Evolutionary conservation across 2,329 filamentous ascomycete species (phyloP).

Genomic region (Pseudogymnoascus destructans): DNA sequence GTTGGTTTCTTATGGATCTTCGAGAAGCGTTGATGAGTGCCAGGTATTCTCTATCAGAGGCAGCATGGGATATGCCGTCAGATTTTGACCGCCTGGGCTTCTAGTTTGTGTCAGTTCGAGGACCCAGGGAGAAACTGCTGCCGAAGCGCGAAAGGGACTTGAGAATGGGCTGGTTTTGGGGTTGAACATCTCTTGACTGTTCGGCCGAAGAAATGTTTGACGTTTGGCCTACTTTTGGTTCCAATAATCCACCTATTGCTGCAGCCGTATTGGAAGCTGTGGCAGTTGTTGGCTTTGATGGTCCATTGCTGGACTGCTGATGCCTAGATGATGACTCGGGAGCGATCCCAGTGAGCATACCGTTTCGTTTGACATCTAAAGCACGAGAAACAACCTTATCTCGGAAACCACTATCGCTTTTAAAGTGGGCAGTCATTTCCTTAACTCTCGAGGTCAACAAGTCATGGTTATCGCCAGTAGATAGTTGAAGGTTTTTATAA

Average conservation of each 20-base stretch:
- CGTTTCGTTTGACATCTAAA: not conserved
- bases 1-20: not conserved
- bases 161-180: not conserved
- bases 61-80: not conserved
- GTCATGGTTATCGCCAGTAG: not conserved
- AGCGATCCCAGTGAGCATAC: not conserved
- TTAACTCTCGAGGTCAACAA: not conserved
- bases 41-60: not conserved
- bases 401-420: not conserved
- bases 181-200: not conserved
- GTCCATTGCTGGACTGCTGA: not conserved
- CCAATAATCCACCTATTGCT: not conserved
- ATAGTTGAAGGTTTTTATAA: not conserved
- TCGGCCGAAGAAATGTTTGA: not conserved
- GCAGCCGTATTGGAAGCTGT: no score
- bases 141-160: not conserved
- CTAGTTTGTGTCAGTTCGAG: not conserved
- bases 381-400: not conserved
- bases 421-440: not conserved
- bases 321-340: not conserved
- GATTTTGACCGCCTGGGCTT: not conserved
- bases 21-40: not conserved
- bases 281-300: not conserved
- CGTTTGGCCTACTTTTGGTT: conserved; percentile 2
- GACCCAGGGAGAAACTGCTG: not conserved